These are phyloP conservation scores for Starmerella sirachaensis DNA, from an alignment of 805 yeast species.

Conservation along the genomic window DNA sequence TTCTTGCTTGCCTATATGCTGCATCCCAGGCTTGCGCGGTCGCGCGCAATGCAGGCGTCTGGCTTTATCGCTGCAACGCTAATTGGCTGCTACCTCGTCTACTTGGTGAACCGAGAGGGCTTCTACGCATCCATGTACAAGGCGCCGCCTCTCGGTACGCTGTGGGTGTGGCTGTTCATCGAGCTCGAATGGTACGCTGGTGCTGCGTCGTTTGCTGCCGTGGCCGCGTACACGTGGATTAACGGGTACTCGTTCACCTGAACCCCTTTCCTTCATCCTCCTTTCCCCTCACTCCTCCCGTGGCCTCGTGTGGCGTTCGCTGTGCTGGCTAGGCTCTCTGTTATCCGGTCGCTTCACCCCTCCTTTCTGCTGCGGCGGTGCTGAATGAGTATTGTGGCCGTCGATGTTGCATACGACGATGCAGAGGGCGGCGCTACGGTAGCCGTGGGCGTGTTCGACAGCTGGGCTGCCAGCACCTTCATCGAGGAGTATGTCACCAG, in stretches of 20 bases:
- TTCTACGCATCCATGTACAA: constrained; percentile 34
- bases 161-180: constrained; percentile 32
- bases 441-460: too few relatives aligned
- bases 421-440: too few relatives aligned
- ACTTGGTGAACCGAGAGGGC: constrained; percentile 28
- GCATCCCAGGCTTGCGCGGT: constrained; percentile 18
- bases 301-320: too few relatives aligned
- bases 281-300: too few relatives aligned
- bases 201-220: constrained; percentile 21
- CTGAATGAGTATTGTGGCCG: too few relatives aligned
- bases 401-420: too few relatives aligned
- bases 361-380: too few relatives aligned
- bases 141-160: constrained; percentile 34
- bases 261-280: background rate
- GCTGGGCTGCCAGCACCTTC: too few relatives aligned
- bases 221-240: constrained; percentile 22
- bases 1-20: constrained; percentile 22
- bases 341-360: too few relatives aligned
- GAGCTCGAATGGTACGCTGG: constrained; percentile 32
- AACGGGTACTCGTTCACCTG: constrained; percentile 14
- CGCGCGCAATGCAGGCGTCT: constrained; percentile 15
- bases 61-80: constrained; percentile 21
- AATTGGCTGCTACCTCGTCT: constrained; percentile 29
- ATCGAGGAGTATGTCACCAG: too few relatives aligned
- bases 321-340: too few relatives aligned